A percentile compares a stretch with the other conserved stretches of the same genome.
phyloP scores from a whole-genome alignment of 2,329 filamentous ascomycete genomes.

The Claviceps sp. region DNA sequence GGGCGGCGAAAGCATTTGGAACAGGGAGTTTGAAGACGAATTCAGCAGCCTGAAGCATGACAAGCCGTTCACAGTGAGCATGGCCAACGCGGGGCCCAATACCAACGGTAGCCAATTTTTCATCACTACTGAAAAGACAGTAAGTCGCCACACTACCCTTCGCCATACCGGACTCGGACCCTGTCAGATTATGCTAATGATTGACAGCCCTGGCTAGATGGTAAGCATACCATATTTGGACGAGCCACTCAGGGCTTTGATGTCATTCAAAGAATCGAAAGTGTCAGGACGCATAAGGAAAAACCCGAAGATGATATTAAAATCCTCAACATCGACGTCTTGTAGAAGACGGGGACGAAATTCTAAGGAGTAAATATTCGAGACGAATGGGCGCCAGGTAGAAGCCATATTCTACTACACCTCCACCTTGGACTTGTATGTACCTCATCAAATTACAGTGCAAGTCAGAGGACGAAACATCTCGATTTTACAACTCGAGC shows the following conservation, averaged over 20 bases:
- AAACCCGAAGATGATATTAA: constrained; percentile 96
- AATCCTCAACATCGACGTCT: constrained; percentile 72
- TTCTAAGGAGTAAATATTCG: too few species aligned
- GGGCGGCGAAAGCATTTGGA: constrained; percentile 84
- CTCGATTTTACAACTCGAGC: too few species aligned
- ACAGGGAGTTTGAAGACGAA: constrained; percentile 88
- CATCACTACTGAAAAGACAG: constrained; percentile 92
- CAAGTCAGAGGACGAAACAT: too few species aligned
- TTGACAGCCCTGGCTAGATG: constrained; percentile 71
- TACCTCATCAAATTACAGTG: too few species aligned
- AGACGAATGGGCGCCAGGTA: too few species aligned
- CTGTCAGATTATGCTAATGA: constrained; percentile 5
- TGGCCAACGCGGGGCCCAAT: constrained; percentile 93
- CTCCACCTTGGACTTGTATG: too few species aligned
- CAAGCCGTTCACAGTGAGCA: constrained; percentile 89
- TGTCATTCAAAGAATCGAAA: constrained; percentile 93
- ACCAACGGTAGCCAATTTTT: constrained; percentile 98
- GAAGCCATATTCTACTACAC: too few species aligned
- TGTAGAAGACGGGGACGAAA: constrained; percentile 19
- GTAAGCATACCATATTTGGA: constrained; percentile 93
- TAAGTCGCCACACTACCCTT: constrained; percentile 27
- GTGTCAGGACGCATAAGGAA: constrained; percentile 72
- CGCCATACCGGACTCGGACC: constrained; percentile 1
- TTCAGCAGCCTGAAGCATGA: constrained; percentile 86
- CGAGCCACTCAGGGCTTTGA: constrained; percentile 81